phyloP scores from a whole-genome alignment of 106 monocot species.

The Apostasia ramifera region DNA sequence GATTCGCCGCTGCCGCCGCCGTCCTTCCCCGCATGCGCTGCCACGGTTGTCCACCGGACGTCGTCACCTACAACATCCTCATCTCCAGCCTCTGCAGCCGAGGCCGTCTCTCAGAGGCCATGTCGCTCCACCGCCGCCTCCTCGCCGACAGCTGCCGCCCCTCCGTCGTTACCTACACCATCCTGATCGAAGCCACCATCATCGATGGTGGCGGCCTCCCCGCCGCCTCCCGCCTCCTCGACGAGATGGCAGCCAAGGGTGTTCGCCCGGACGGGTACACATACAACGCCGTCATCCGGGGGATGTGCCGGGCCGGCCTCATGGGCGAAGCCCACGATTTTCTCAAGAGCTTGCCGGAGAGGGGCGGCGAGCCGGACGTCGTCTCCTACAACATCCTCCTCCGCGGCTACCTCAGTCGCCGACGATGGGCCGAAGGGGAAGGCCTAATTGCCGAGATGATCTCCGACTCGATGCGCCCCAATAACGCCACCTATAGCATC shows the following conservation, averaged over 20 bases:
- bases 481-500: slow-evolving; percentile 44
- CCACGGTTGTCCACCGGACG: slow-evolving; percentile 34
- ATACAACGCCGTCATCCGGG: slow-evolving; percentile 42
- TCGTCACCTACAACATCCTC: slow-evolving; percentile 60
- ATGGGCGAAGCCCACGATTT: slow-evolving; percentile 38
- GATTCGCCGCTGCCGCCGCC: slow-evolving; percentile 14
- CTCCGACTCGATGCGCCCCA: slow-evolving; percentile 9
- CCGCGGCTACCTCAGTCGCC: slow-evolving; percentile 16
- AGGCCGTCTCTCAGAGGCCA: slow-evolving; percentile 29
- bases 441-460: slow-evolving; percentile 41
- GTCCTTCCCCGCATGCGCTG: slow-evolving; percentile 29
- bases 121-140: slow-evolving; percentile 24
- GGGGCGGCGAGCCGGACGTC: slow-evolving; percentile 34
- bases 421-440: slow-evolving; percentile 36
- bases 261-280: slow-evolving; percentile 36
- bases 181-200: slow-evolving; percentile 50
- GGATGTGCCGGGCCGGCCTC: slow-evolving; percentile 46
- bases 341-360: slow-evolving; percentile 8
- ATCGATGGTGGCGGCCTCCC: slow-evolving; percentile 21
- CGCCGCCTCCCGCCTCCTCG: slow-evolving; percentile 32
- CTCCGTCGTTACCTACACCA: slow-evolving; percentile 46
- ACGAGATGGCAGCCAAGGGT: slow-evolving; percentile 32
- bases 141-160: slow-evolving; percentile 34
- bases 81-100: slow-evolving; percentile 38
- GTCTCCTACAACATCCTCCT: slow-evolving; percentile 51